Percentiles rank a stretch among this genome's conserved stretches.
Evolutionary conservation across 495 filamentous ascomycete species (phyloP).

Genomic region (Aspergillus nidulans): DNA sequence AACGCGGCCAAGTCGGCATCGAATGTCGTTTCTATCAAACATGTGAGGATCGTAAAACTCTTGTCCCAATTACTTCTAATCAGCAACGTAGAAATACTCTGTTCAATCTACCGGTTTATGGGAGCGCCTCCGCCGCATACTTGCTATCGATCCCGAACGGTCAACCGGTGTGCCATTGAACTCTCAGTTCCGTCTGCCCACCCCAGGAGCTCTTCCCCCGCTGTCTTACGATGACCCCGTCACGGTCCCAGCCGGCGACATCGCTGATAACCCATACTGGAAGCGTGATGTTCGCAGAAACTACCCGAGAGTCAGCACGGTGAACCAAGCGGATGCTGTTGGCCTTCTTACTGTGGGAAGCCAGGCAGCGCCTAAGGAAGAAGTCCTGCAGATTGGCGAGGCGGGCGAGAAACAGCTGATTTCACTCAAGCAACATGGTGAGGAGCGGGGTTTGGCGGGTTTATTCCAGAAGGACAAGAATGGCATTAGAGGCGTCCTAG

Average conservation of each 20-base stretch:
- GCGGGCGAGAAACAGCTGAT: constrained; percentile 77
- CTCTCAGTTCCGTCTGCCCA: constrained; percentile 83
- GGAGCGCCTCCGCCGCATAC: constrained; percentile 70
- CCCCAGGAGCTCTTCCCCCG: constrained; percentile 77
- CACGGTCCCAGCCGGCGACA: constrained; percentile 85
- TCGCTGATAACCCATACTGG: constrained; percentile 98
- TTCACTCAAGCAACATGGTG: constrained; percentile 71
- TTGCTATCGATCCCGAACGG: constrained; percentile 83
- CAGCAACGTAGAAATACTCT: constrained; percentile 82
- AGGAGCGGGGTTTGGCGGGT: constrained; percentile 62
- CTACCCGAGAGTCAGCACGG: constrained; percentile 77
- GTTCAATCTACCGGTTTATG: constrained; percentile 87
- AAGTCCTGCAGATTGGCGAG: constrained; percentile 72
- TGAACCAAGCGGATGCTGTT: constrained; percentile 81
- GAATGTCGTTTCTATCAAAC: constrained; percentile 33
- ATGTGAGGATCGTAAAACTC: constrained; percentile 22
- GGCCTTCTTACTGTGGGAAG: constrained; percentile 82
- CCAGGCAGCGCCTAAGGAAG: constrained; percentile 71
- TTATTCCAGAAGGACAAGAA: constrained; percentile 68
- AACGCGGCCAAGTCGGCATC: constrained; percentile 43
- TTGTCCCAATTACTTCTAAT: neutral
- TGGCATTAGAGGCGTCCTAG: constrained; percentile 61
- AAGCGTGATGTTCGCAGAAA: constrained; percentile 82
- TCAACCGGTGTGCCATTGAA: constrained; percentile 91
- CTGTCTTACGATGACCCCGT: constrained; percentile 81